Conservation (phyloP, 2,329 filamentous ascomycete species). For the Aspergillus fructus region DNA sequence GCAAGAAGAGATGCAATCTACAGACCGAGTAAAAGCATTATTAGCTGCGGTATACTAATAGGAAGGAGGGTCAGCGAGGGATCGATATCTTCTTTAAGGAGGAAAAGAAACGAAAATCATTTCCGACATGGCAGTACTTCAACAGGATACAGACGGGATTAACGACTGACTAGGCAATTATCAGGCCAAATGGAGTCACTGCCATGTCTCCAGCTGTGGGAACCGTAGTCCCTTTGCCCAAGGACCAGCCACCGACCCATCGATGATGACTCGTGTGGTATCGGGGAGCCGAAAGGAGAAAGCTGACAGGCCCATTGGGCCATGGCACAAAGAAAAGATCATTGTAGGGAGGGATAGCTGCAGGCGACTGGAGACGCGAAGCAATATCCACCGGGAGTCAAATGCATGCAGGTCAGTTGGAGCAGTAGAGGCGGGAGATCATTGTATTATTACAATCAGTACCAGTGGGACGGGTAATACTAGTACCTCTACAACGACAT, state of each 20-base stretch:
- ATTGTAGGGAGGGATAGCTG: conserved; percentile 8
- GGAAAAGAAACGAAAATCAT: conserved; percentile 20
- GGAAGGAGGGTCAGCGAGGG: conserved; percentile 18
- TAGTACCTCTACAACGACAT: neutral
- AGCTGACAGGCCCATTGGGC: conserved; percentile 7
- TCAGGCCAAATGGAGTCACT: conserved; percentile 11
- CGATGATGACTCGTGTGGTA: conserved; percentile 16
- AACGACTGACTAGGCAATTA: conserved; percentile 8
- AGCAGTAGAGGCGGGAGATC: neutral
- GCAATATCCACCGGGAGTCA: conserved; percentile 4
- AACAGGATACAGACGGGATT: conserved; percentile 5
- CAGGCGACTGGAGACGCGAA: conserved; percentile 13
- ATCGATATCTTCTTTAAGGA: conserved; percentile 16
- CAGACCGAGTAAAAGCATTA: conserved; percentile 16
- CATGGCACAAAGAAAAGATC: conserved; percentile 9
- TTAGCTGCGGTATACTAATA: conserved; percentile 19
- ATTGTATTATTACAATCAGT: neutral
- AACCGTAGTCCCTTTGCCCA: conserved; percentile 11
- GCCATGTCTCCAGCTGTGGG: conserved; percentile 13
- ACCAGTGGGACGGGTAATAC: conserved; percentile 1
- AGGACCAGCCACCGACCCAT: conserved; percentile 15
- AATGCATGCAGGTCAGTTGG: conserved; percentile 14
- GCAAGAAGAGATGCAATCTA: conserved; percentile 17
- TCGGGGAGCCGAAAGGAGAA: conserved; percentile 13
- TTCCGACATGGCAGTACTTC: conserved; percentile 6